These are phyloP conservation scores for Amanita rubescens DNA, from an alignment of 768 basidiomycete species.

Conservation along the genomic window DNA sequence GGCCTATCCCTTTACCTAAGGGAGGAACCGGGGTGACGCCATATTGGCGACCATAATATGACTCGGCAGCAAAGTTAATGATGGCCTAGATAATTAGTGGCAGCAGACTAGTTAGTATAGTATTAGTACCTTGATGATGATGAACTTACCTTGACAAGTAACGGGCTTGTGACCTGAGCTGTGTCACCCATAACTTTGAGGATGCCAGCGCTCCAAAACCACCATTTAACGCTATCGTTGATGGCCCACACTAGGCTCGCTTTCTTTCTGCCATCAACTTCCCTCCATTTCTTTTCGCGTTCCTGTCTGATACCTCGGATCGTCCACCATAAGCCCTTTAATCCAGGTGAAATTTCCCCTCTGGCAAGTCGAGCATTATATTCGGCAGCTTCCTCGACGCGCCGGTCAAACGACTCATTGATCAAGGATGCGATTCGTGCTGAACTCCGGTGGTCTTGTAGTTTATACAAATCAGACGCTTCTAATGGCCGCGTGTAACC, in stretches of 20 bases:
- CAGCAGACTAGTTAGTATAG: not conserved
- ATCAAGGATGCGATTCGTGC: conserved; percentile 56
- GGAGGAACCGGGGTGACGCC: conserved; percentile 29
- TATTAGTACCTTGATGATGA: too few species aligned
- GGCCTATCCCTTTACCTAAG: conserved; percentile 60
- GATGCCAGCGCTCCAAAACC: conserved; percentile 68
- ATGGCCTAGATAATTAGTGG: conserved; percentile 37
- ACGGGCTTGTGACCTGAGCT: conserved; percentile 66
- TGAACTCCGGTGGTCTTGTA: conserved; percentile 56
- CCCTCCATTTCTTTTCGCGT: conserved; percentile 59
- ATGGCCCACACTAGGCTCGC: conserved; percentile 63
- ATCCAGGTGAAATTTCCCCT: conserved; percentile 54
- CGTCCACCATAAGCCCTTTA: conserved; percentile 53
- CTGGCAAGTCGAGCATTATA: conserved; percentile 66
- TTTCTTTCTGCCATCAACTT: conserved; percentile 49
- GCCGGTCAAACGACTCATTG: conserved; percentile 52
- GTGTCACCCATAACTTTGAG: conserved; percentile 59
- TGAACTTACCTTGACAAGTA: conserved; percentile 73
- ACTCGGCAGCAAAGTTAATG: conserved; percentile 60
- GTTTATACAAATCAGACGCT: conserved; percentile 72
- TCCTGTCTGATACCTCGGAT: conserved; percentile 43
- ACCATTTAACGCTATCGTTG: conserved; percentile 72
- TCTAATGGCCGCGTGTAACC: conserved; percentile 81
- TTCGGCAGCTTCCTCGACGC: conserved; percentile 46
- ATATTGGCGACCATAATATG: conserved; percentile 41